Percentiles rank a stretch among this genome's conserved stretches.
Conservation (phyloP, 2,329 filamentous ascomycete genomes). For the Aureobasidium sp. region DNA sequence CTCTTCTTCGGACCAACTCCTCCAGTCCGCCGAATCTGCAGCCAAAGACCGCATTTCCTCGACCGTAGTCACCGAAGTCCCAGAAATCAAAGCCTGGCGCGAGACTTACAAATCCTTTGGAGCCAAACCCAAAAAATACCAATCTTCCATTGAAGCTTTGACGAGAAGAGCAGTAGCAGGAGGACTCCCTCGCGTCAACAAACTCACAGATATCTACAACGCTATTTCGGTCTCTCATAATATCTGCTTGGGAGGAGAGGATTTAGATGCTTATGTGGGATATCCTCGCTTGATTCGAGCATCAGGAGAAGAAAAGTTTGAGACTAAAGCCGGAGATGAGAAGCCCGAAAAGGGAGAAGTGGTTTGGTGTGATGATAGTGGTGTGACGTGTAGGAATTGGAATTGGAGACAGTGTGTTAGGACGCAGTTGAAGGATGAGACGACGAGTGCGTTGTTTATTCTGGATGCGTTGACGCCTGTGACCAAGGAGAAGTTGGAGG, state of each 20-base stretch:
- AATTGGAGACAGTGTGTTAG: conserved; percentile 35
- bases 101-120: conserved; percentile 35
- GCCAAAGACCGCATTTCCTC: conserved; percentile 15
- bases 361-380: conserved; percentile 34
- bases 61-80: conserved; percentile 26
- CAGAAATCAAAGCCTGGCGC: conserved; percentile 34
- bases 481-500: conserved; percentile 22
- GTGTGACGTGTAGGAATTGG: conserved; percentile 35
- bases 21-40: conserved; percentile 25
- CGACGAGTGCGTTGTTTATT: conserved; percentile 32
- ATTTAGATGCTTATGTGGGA: background rate
- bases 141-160: conserved; percentile 33
- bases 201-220: conserved; percentile 15
- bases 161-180: conserved; percentile 26
- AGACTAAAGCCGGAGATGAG: conserved; percentile 27
- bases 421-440: conserved; percentile 31
- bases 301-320: conserved; percentile 31
- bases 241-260: background rate
- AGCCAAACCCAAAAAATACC: conserved; percentile 32
- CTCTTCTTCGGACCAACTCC: conserved; percentile 25
- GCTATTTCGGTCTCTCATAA: background rate
- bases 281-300: conserved; percentile 16
- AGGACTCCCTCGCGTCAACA: conserved; percentile 33
- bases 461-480: conserved; percentile 27
- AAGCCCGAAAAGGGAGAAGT: conserved; percentile 29